Evolutionary conservation across 2,329 filamentous ascomycete species (phyloP).

Genomic region (Xylariales sp.): DNA sequence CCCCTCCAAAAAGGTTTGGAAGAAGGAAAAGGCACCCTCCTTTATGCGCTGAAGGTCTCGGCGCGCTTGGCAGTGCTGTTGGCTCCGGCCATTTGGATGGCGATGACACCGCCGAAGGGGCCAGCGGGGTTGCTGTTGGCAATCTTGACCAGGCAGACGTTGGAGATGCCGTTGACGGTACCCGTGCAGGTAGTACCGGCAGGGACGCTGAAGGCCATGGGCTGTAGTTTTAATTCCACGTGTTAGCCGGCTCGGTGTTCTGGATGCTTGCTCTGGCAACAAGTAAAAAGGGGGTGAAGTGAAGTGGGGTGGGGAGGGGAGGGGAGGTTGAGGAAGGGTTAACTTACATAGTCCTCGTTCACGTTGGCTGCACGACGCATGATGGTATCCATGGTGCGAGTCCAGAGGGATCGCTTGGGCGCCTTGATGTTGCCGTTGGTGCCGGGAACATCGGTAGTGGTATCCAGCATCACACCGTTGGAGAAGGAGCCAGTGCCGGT

Average conservation of each 20-base stretch:
- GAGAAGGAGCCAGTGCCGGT: slow-evolving; percentile 30
- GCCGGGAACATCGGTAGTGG: slow-evolving; percentile 31
- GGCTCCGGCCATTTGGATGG: slow-evolving; percentile 29
- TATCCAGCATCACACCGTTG: slow-evolving; percentile 19
- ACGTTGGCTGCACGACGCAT: slow-evolving; percentile 25
- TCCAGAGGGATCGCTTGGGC: slow-evolving; percentile 13
- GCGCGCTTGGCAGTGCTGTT: not conserved
- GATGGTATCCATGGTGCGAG: slow-evolving; percentile 12
- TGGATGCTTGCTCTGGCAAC: not conserved
- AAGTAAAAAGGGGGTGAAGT: too few relatives aligned
- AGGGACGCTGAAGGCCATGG: slow-evolving; percentile 29
- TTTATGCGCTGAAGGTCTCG: not conserved
- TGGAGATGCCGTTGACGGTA: slow-evolving; percentile 23
- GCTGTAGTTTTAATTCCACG: slow-evolving; percentile 7
- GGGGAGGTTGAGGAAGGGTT: too few relatives aligned
- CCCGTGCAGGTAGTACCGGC: slow-evolving; percentile 34
- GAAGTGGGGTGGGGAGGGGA: too few relatives aligned
- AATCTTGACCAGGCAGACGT: slow-evolving; percentile 39
- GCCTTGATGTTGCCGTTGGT: slow-evolving; percentile 26
- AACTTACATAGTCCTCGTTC: slow-evolving; percentile 20
- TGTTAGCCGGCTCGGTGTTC: not conserved
- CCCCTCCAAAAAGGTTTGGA: too few relatives aligned
- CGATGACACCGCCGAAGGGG: slow-evolving; percentile 35
- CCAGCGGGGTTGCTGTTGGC: slow-evolving; percentile 34
- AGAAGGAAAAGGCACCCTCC: too few relatives aligned